Base-by-base conservation (phyloP, 176 grass and related monocot species). In the Hsuehochloa calcarea region DNA sequence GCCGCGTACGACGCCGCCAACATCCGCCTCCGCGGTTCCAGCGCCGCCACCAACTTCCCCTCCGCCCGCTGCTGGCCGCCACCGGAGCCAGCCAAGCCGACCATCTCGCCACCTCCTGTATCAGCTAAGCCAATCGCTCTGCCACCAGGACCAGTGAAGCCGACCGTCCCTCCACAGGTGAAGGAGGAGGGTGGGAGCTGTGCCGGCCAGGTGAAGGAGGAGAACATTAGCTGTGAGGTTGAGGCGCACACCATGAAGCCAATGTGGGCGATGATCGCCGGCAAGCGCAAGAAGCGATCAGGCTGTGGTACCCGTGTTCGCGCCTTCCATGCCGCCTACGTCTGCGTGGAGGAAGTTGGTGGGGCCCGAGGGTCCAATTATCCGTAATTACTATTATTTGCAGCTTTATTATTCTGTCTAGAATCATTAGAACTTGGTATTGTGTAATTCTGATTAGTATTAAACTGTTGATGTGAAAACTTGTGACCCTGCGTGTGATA, bases 1-100 rank as follows among this genome's bases (percentile, higher is more conserved):
- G 78, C 89, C 2, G 95, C 95, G 11, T 92, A 97, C 66, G 90
- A 91, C 63, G 75, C 80, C 1, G 95, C 90, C 16, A 93, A 65
- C 40, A 58, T 97, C 81, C 89, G 87, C 60, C 72, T 97, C 50
- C 90, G 85, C 8, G 90, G 90, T 4, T 20, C 67, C n/a, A 83
- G 80, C 58, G 91, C 94, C 17, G 52, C 59, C 61, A 93, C 91
- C 84, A 96, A 96, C 85, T 96, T 95, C 76, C 34, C 73, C 8
- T 39, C 35, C 3, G 47, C 46, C 9, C 10, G 22, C 49, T 63
- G 49, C 72, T 65, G 29, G 4, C 16, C 67, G 17, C 34, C 64
- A 2, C 64, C 31, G 7, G 62, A 74, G 45, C 46, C 45, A 37
- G 64, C 55, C 65, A 54, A 90, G 59, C 73, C 66, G 41, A 34